Conservation (phyloP, 2,329 filamentous ascomycete genomes). For the Furcasterigmium sp. region DNA sequence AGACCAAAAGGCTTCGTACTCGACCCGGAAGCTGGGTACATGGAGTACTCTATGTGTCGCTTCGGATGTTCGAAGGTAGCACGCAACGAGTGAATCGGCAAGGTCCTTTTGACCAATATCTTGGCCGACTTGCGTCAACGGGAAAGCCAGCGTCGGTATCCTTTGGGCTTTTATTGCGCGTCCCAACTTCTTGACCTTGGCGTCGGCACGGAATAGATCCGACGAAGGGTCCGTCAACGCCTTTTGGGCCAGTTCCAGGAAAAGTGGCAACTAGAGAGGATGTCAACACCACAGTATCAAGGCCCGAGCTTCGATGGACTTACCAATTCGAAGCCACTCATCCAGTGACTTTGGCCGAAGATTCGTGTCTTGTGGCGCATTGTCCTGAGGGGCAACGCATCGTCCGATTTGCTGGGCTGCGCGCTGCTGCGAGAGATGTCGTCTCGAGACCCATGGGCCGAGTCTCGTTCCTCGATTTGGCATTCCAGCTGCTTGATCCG, state of each 20-base stretch:
- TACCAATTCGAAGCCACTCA: constrained; percentile 35
- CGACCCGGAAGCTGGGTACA: constrained; percentile 46
- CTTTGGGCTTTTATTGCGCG: constrained; percentile 34
- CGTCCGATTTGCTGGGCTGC: too few relatives aligned
- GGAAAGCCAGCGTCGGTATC: constrained; percentile 20
- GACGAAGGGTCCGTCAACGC: not conserved
- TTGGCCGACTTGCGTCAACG: constrained; percentile 28
- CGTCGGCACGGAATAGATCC: constrained; percentile 23
- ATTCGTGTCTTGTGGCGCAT: constrained; percentile 29
- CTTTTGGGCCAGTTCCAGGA: too few relatives aligned
- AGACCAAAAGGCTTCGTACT: constrained; percentile 46
- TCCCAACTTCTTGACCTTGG: constrained; percentile 32
- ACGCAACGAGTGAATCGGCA: constrained; percentile 43
- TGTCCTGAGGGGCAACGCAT: too few relatives aligned
- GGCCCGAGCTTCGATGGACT: constrained; percentile 12
- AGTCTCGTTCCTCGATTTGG: not conserved
- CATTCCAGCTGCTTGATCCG: not conserved
- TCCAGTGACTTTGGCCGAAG: constrained; percentile 45
- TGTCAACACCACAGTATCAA: not conserved
- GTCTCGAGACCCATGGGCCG: not conserved
- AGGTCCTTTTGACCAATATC: constrained; percentile 30
- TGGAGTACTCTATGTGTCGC: constrained; percentile 52
- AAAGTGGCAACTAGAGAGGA: not conserved
- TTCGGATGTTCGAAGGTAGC: constrained; percentile 51
- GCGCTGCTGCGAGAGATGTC: not conserved